phyloP scores from a whole-genome alignment of 2,329 filamentous ascomycete species.

The Massarina eburnea region DNA sequence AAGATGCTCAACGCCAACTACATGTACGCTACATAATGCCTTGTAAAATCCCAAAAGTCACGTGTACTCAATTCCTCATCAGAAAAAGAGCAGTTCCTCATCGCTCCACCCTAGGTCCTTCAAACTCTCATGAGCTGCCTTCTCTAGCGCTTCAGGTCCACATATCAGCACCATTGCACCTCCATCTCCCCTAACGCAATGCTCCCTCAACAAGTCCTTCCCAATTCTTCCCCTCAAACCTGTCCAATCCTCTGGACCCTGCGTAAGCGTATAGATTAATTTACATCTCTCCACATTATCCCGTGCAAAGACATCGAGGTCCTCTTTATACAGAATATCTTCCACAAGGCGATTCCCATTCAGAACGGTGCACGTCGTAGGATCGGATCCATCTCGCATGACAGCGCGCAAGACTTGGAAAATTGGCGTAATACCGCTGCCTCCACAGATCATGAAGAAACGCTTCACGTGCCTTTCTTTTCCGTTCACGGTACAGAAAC shows the following conservation, averaged over 20 bases:
- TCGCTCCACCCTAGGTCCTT: conserved; percentile 69
- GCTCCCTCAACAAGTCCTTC: conserved; percentile 61
- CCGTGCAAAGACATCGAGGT: conserved; percentile 66
- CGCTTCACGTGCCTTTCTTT: conserved; percentile 59
- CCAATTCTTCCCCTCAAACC: conserved; percentile 70
- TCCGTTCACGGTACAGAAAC: conserved; percentile 63
- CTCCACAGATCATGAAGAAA: conserved; percentile 86
- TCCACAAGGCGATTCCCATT: conserved; percentile 76
- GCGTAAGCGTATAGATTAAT: conserved; percentile 70
- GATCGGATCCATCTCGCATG: conserved; percentile 63
- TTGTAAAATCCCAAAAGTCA: not conserved
- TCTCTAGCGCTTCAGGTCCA: conserved; percentile 75
- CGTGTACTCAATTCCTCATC: not conserved
- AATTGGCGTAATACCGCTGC: conserved; percentile 90
- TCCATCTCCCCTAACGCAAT: conserved; percentile 52
- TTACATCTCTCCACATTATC: conserved; percentile 60
- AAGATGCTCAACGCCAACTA: not conserved
- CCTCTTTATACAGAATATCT: conserved; percentile 78
- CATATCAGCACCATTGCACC: conserved; percentile 72
- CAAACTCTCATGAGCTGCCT: conserved; percentile 60
- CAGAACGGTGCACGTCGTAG: conserved; percentile 70
- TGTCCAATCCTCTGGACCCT: conserved; percentile 64
- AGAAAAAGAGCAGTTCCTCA: conserved; percentile 77
- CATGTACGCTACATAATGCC: not conserved
- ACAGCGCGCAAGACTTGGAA: conserved; percentile 80